phyloP scores from a whole-genome alignment of 805 yeast species.

The Candida palmyrensis region DNA sequence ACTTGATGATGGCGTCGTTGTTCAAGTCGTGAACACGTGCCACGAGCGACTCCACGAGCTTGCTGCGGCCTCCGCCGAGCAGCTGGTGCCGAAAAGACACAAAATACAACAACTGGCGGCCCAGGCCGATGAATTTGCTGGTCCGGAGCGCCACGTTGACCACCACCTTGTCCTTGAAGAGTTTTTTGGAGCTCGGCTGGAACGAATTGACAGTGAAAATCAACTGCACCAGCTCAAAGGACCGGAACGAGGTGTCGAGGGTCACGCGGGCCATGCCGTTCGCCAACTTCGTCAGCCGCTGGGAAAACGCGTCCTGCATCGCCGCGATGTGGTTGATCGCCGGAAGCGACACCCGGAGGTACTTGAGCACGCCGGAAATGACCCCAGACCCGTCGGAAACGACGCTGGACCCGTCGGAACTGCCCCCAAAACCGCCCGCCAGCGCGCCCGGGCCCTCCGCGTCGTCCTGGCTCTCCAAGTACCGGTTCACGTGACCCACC shows the following conservation, averaged over 20 bases:
- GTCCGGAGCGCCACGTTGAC: constrained; percentile 21
- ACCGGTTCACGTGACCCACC: constrained; percentile 19
- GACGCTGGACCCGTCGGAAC: no score
- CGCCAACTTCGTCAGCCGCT: constrained; percentile 11
- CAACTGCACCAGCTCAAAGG: constrained; percentile 27
- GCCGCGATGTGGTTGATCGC: constrained; percentile 19
- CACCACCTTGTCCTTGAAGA: constrained; percentile 28
- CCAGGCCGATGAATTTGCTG: constrained; percentile 24
- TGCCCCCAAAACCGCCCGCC: constrained; percentile 3
- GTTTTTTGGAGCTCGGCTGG: constrained; percentile 20
- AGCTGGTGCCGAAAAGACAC: constrained; percentile 34
- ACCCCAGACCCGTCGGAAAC: constrained; percentile 11
- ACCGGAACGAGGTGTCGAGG: constrained; percentile 26
- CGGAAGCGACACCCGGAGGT: constrained; percentile 27
- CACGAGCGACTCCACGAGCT: constrained; percentile 24
- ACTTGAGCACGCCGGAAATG: constrained; percentile 29
- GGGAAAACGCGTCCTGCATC: constrained; percentile 11
- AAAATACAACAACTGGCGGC: constrained; percentile 16
- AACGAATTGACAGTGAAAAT: constrained; percentile 19
- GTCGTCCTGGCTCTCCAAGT: constrained; percentile 7
- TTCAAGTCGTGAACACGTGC: not conserved
- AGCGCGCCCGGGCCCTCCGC: constrained; percentile 2
- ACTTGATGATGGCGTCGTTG: not conserved
- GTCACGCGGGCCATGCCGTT: constrained; percentile 28
- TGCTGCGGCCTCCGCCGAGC: constrained; percentile 31